Evolutionary conservation across 2,329 filamentous ascomycete genomes (phyloP).

Genomic region (Cercospora beticola): DNA sequence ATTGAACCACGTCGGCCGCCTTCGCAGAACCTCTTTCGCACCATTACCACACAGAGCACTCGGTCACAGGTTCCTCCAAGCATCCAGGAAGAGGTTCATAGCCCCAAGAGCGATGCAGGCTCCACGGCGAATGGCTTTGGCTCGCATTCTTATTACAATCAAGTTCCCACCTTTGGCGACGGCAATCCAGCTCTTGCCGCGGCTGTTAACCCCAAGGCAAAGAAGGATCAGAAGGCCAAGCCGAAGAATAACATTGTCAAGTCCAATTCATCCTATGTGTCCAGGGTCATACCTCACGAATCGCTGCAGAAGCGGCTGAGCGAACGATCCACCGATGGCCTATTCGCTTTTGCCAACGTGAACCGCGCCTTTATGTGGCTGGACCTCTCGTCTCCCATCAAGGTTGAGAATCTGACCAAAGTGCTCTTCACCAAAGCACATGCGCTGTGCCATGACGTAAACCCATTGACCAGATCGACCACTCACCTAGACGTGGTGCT

Average conservation of each 20-base stretch:
- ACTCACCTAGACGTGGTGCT: constrained; percentile 87
- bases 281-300: constrained; percentile 91
- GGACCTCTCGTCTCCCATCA: constrained; percentile 73
- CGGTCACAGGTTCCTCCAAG: constrained; percentile 42
- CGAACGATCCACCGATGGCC: constrained; percentile 73
- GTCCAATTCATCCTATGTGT: constrained; percentile 97
- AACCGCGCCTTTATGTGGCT: constrained; percentile 96
- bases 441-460: constrained; percentile 91
- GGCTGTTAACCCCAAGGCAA: constrained; percentile 61
- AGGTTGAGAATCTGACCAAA: constrained; percentile 90
- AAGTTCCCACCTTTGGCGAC: constrained; percentile 73
- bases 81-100: constrained; percentile 50
- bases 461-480: constrained; percentile 73
- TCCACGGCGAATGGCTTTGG: constrained; percentile 42
- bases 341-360: constrained; percentile 92
- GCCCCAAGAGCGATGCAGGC: constrained; percentile 48
- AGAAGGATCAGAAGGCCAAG: constrained; percentile 72
- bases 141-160: constrained; percentile 34
- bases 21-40: constrained; percentile 44
- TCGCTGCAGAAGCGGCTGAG: constrained; percentile 72
- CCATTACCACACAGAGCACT: constrained; percentile 43
- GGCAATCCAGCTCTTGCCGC: constrained; percentile 72
- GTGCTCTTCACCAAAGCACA: constrained; percentile 96
- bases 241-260: constrained; percentile 98
- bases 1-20: constrained; percentile 57